Conservation (phyloP, 192 early-diverging fungal genomes). For the Irineochytrium annulatum region DNA sequence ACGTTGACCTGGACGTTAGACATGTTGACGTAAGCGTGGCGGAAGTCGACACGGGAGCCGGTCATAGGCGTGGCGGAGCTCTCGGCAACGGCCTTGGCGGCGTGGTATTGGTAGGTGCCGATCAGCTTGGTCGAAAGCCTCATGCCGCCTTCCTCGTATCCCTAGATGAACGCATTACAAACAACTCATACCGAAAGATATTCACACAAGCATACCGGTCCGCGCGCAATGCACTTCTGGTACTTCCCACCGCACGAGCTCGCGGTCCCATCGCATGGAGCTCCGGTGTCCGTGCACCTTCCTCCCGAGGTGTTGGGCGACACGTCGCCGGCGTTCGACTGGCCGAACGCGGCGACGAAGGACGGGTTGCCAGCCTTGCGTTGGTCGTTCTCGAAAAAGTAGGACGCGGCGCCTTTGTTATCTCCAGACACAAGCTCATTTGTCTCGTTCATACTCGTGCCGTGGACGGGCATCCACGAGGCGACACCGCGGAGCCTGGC, state of each 20-base stretch:
- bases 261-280: conserved; percentile 38
- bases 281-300: conserved; percentile 39
- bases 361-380: conserved; percentile 1
- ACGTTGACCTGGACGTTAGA: conserved; percentile 27
- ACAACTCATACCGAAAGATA: not conserved
- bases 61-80: not conserved
- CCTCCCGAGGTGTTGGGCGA: conserved; percentile 35
- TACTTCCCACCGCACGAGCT: conserved; percentile 32
- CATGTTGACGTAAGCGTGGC: conserved; percentile 43
- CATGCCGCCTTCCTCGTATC: conserved; percentile 31
- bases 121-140: conserved; percentile 37
- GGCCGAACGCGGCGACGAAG: conserved; percentile 47
- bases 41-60: conserved; percentile 22
- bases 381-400: conserved; percentile 23
- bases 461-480: conserved; percentile 49
- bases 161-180: conserved; percentile 4
- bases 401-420: conserved; percentile 48
- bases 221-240: conserved; percentile 34
- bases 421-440: conserved; percentile 38
- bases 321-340: conserved; percentile 45
- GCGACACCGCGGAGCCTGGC: conserved; percentile 9
- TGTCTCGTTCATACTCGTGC: conserved; percentile 30
- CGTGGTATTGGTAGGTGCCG: conserved; percentile 26
- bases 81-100: not conserved
- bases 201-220: conserved; percentile 22